Percentiles rank a stretch among this genome's conserved stretches.
Conservation (phyloP, 2,329 filamentous ascomycete species). For the Hortaea werneckii region DNA sequence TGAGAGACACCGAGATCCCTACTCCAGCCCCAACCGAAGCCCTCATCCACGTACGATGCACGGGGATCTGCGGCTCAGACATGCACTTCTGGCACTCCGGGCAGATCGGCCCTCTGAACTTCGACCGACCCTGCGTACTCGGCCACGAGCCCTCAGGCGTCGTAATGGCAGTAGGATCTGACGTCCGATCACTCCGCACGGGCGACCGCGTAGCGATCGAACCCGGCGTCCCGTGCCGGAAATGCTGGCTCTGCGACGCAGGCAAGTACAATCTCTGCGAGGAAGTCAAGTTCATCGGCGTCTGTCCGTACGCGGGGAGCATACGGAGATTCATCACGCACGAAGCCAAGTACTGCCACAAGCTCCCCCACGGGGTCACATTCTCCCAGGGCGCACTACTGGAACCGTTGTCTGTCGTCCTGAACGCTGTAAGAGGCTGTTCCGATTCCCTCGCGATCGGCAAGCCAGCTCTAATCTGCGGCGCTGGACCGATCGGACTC, state of each 20-base stretch:
- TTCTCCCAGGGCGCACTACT: constrained; percentile 80
- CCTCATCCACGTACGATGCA: constrained; percentile 10
- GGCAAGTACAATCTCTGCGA: constrained; percentile 86
- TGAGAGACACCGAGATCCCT: constrained; percentile 2
- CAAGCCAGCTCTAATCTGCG: constrained; percentile 43
- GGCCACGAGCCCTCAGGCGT: constrained; percentile 61
- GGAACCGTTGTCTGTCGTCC: constrained; percentile 48
- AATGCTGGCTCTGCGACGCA: constrained; percentile 54
- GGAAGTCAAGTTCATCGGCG: constrained; percentile 80
- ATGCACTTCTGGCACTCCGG: constrained; percentile 56
- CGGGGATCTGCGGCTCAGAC: constrained; percentile 41
- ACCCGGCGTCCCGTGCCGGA: constrained; percentile 59
- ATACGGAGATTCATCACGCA: constrained; percentile 74
- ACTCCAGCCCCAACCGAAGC: constrained; percentile 2
- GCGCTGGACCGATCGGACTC: constrained; percentile 56
- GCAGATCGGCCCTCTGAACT: constrained; percentile 46
- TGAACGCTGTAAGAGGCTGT: constrained; percentile 30
- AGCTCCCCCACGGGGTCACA: constrained; percentile 64
- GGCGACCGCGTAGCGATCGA: constrained; percentile 72
- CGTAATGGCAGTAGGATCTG: constrained; percentile 48
- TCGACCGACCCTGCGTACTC: constrained; percentile 43
- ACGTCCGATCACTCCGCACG: constrained; percentile 46
- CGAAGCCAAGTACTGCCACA: constrained; percentile 82
- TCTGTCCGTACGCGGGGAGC: constrained; percentile 79
- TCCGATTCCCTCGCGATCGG: constrained; percentile 15